Base-by-base conservation (phyloP, 2,329 filamentous ascomycete genomes). In the Aspergillus neotritici region DNA sequence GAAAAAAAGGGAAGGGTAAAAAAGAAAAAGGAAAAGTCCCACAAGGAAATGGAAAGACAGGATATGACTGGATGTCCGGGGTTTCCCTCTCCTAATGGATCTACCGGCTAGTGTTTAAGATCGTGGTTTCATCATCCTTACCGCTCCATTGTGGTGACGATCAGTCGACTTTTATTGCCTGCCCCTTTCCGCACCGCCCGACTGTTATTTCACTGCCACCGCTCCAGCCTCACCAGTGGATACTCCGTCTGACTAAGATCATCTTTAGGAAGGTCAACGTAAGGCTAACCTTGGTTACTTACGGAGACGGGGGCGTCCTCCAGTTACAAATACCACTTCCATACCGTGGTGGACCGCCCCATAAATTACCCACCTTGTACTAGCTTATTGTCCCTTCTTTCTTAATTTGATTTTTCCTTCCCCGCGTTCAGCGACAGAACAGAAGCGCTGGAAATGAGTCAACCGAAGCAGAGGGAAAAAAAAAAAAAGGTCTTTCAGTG, bases 141-240 rank as follows among this genome's bases (percentile, higher is more conserved):
- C 48, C 46, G 39, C 49, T 46, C 38, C 43, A 57, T 57, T 52
- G 21, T 41, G 17, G 17, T 29, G 56, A 48, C 47, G 50, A 61
- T 57, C 53, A 41, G 33, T 35, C 33, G 37, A 34, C 38, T 40
- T 51, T 47, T 50, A 40, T 50, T 47, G 47, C 47, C 41, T 40
- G 31, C 47, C 48, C 51, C 46, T 54, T 44, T 31, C 37, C 37
- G 57, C 58, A 62, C 60, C 59, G 56, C 58, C 48, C 50, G 54
- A 40, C 38, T 42, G 41, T 32, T 15, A 35, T 52, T 51, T 54
- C 58, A 60, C 60, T 61, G 60, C 59, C 59, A 62, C 58, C 47
- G 36, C 49, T 45, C 50, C 51, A 61, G 53, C 58, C 58, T 60
- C 58, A 60, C 38, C 34, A 34, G 21, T 25, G 21, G 21, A 25